Conservation (phyloP, 148 eudicot genomes). For the Persicaria maculosa region DNA sequence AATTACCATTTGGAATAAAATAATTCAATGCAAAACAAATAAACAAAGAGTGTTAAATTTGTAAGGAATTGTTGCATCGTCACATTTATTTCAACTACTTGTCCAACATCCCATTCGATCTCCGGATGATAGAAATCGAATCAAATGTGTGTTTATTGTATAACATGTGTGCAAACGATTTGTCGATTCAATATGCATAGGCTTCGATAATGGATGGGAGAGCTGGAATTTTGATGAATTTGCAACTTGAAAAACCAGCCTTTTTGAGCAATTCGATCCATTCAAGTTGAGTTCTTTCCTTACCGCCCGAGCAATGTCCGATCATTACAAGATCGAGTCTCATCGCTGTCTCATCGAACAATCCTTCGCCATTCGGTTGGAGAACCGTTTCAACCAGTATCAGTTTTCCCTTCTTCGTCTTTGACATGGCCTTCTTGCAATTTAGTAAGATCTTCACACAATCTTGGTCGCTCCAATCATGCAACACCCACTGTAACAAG, state of each 20-base stretch:
- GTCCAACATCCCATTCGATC: background rate
- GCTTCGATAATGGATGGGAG: slow-evolving; percentile 23
- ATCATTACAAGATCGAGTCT: slow-evolving; percentile 27
- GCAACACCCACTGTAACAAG: slow-evolving; percentile 29
- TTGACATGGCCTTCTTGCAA: slow-evolving; percentile 24
- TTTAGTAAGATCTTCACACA: slow-evolving; percentile 28
- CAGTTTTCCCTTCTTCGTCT: slow-evolving; percentile 26
- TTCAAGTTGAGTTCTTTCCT: slow-evolving; percentile 32
- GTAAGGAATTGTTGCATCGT: too few relatives aligned
- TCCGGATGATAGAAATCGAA: background rate
- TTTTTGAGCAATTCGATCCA: slow-evolving; percentile 18
- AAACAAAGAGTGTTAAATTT: too few relatives aligned
- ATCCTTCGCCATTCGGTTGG: slow-evolving; percentile 18
- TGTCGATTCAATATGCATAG: background rate
- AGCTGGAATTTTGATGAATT: slow-evolving; percentile 22
- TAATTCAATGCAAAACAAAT: too few relatives aligned
- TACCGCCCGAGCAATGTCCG: slow-evolving; percentile 22
- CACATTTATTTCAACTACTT: too few relatives aligned
- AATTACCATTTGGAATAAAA: too few relatives aligned
- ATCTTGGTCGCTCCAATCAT: slow-evolving; percentile 36
- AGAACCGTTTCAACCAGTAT: slow-evolving; percentile 23
- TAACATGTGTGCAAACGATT: background rate
- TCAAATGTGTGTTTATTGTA: background rate
- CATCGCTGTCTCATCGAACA: slow-evolving; percentile 18
- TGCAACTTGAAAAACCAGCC: slow-evolving; percentile 26